phyloP scores from a whole-genome alignment of 805 yeast genomes.

The Candida sakaeoensis region DNA sequence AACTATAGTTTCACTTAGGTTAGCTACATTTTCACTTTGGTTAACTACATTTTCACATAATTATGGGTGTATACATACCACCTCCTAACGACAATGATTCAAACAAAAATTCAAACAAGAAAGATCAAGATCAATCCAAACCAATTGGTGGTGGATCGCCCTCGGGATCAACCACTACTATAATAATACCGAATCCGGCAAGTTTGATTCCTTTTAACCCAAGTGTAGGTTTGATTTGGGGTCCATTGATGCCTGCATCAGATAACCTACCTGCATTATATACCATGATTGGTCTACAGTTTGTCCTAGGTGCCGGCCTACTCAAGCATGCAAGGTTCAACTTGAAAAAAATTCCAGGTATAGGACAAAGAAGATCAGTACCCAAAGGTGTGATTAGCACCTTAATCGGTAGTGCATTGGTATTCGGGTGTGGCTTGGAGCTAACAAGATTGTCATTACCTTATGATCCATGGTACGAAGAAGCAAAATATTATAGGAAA shows the following conservation, averaged over 20 bases:
- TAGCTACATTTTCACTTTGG: neutral
- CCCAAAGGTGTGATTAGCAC: slow-evolving; percentile 12
- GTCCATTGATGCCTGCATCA: slow-evolving; percentile 71
- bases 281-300: slow-evolving; percentile 50
- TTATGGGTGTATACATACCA: slow-evolving; percentile 36
- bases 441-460: slow-evolving; percentile 44
- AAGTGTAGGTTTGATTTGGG: slow-evolving; percentile 61
- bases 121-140: neutral
- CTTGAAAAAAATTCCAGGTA: slow-evolving; percentile 6
- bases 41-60: neutral
- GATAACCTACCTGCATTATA: slow-evolving; percentile 57
- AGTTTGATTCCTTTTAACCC: slow-evolving; percentile 38
- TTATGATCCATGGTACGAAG: slow-evolving; percentile 70
- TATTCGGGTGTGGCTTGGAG: slow-evolving; percentile 58
- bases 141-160: neutral
- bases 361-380: slow-evolving; percentile 9
- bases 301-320: slow-evolving; percentile 41
- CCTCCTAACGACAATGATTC: slow-evolving; percentile 22
- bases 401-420: slow-evolving; percentile 41
- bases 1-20: too few relatives aligned
- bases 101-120: slow-evolving; percentile 4
- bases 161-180: slow-evolving; percentile 11
- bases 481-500: slow-evolving; percentile 53
- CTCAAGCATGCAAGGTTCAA: slow-evolving; percentile 15
- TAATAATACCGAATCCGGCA: slow-evolving; percentile 18